Evolutionary conservation across 306 rosid genomes (phyloP), one percentile per base, ranked within the genome.

Genomic region (Argentina anserina): DNA sequence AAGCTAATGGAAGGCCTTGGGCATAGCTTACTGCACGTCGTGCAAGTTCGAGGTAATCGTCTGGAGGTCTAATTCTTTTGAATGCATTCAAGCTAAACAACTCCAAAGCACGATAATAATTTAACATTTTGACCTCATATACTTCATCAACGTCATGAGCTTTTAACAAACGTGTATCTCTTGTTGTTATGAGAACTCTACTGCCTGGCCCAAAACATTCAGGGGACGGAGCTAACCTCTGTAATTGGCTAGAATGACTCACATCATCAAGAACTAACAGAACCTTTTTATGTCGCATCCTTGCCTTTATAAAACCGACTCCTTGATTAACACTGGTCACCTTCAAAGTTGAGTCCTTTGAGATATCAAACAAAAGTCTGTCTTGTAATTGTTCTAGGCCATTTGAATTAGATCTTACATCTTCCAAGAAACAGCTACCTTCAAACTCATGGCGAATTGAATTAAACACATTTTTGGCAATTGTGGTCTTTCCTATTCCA

Each of bases 181-280:
- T 50, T 50, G 58, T 50, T 18, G 58, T 50, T 20, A 65, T 65
- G 50, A 65, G 25, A 40, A 65, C 23, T 41, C 52, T 65, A 23
- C 52, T 65, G 33, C 36, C 28, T 2, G 11, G 12, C 0, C 58
- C 58, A 50, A 50, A 50, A 18, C 58, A 50, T 23, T 41, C 21
- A 23, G 21, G 6, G 6, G 18, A 29, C 40, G 49, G 52, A 41
- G 21, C 52, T 40, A 65, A 41, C 0, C 5, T 64, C 4, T 65
- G 3, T 65, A 65, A 25, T 18, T 65, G 70, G 41, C 25, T 26
- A 4, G 6, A 6, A 37, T 65, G 1, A 2, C 28, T 14, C 70
- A 65, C 52, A 7, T 66, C 70, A 26, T 66, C 70, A 25, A 66
- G 70, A 7, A 66, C 15, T 42, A 66, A 40, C 13, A 40, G 37